Evolutionary conservation across 106 monocot species (phyloP).

Genomic region (Dioscorea alata): DNA sequence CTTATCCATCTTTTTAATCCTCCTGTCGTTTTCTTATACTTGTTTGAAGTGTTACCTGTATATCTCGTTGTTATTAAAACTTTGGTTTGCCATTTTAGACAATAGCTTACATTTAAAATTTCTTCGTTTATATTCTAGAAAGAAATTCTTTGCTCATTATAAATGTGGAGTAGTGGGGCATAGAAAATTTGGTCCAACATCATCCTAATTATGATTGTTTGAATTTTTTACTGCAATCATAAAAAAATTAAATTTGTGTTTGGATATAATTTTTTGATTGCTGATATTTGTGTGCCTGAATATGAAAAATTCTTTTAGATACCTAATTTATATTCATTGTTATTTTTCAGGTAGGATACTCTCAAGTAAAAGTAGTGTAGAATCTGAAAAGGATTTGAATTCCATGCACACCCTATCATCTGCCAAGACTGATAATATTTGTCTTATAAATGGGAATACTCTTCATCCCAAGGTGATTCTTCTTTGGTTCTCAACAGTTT

Average conservation of each 20-base stretch:
- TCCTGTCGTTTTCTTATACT: background rate
- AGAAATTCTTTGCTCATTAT: background rate
- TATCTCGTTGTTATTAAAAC: background rate
- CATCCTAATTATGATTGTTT: background rate
- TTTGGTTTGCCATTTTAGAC: background rate
- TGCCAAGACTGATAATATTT: conserved; percentile 13
- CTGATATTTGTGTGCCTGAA: too few species aligned
- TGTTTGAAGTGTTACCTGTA: background rate
- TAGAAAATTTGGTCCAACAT: background rate
- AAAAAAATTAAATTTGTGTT: too few species aligned
- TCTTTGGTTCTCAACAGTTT: background rate
- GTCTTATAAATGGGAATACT: conserved; percentile 1
- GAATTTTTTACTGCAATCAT: too few species aligned
- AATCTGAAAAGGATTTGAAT: conserved; percentile 19
- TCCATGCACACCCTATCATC: conserved; percentile 4
- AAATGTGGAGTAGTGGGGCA: background rate
- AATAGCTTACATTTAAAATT: background rate
- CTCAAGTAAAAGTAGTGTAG: conserved; percentile 22
- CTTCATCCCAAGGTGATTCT: conserved; percentile 29
- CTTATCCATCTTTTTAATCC: background rate
- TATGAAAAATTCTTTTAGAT: background rate
- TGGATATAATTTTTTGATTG: too few species aligned
- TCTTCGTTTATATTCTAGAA: background rate
- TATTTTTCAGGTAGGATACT: conserved; percentile 12
- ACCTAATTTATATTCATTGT: background rate